Percentiles rank a stretch among this genome's conserved stretches.
These are phyloP conservation scores for Zoysia matrella DNA, from an alignment of 202 grass and related monocot species.

Conservation along the genomic window DNA sequence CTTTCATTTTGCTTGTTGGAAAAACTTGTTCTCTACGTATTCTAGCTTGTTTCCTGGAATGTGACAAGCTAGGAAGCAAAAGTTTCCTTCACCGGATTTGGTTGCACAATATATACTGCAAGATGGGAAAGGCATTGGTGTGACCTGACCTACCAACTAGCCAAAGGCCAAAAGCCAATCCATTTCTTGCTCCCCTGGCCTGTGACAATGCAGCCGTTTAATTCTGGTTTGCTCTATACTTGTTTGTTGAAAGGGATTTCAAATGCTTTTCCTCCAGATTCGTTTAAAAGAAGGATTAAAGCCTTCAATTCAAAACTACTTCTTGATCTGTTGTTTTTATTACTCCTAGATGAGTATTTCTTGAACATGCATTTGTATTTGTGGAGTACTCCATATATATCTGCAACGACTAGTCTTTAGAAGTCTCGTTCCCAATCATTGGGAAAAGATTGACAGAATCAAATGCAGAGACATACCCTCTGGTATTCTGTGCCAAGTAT, in stretches of 20 bases:
- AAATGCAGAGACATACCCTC: constrained; percentile 6
- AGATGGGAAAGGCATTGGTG: constrained; percentile 38
- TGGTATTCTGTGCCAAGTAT: constrained; percentile 39
- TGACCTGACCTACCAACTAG: constrained; percentile 39
- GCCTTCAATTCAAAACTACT: background rate
- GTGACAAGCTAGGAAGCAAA: constrained; percentile 45
- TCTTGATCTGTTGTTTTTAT: background rate
- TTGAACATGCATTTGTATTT: background rate
- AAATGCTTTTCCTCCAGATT: background rate
- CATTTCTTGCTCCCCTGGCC: constrained; percentile 37
- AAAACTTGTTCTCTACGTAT: background rate
- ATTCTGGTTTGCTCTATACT: background rate
- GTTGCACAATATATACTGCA: constrained; percentile 6
- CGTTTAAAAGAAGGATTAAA: background rate
- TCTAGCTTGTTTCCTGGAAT: constrained; percentile 40
- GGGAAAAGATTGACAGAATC: constrained; percentile 39
- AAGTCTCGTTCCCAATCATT: constrained; percentile 38
- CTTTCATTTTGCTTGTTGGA: background rate
- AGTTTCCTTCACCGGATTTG: constrained; percentile 38
- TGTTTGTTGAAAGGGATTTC: constrained; percentile 26
- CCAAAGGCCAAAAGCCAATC: background rate
- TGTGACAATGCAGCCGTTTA: constrained; percentile 27
- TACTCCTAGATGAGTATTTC: background rate
- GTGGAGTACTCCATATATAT: background rate
- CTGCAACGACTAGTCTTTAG: background rate